A percentile compares a stretch with the other conserved stretches of the same genome.
Conservation (phyloP, 441 rosid genomes). For the Hura crepitans region DNA sequence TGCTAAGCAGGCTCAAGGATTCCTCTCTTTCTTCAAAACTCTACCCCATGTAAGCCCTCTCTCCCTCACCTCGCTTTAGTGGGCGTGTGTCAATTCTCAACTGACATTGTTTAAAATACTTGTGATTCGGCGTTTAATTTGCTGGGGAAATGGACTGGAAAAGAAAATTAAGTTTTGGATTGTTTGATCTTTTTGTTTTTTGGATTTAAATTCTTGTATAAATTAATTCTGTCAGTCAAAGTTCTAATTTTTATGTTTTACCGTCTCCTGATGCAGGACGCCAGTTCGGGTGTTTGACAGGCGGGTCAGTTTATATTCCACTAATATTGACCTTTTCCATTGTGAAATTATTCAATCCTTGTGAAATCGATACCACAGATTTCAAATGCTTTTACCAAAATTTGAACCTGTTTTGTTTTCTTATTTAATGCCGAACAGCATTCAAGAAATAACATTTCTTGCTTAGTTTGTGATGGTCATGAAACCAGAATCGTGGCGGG, state of each 20-base stretch:
- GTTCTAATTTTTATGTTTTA: neutral
- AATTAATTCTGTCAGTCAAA: neutral
- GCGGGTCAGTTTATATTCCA: constrained; percentile 53
- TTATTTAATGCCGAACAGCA: too few species aligned
- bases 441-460: neutral
- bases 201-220: too few species aligned
- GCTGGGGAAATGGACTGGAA: too few species aligned
- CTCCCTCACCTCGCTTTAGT: constrained; percentile 3
- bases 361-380: neutral
- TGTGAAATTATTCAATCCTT: too few species aligned
- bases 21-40: constrained; percentile 90
- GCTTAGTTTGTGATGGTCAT: neutral
- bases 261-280: constrained; percentile 47
- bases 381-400: neutral
- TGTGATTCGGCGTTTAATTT: neutral
- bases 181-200: neutral
- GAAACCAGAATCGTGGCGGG: neutral
- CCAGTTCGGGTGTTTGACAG: constrained; percentile 85
- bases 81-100: neutral
- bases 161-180: too few species aligned
- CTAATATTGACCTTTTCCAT: constrained; percentile 6
- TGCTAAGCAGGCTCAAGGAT: constrained; percentile 96
- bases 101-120: neutral
- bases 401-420: neutral
- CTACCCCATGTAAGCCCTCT: constrained; percentile 60